Evolutionary conservation across 1,139 yeast genomes (phyloP).

Genomic region (Yamadazyma jaroonii): DNA sequence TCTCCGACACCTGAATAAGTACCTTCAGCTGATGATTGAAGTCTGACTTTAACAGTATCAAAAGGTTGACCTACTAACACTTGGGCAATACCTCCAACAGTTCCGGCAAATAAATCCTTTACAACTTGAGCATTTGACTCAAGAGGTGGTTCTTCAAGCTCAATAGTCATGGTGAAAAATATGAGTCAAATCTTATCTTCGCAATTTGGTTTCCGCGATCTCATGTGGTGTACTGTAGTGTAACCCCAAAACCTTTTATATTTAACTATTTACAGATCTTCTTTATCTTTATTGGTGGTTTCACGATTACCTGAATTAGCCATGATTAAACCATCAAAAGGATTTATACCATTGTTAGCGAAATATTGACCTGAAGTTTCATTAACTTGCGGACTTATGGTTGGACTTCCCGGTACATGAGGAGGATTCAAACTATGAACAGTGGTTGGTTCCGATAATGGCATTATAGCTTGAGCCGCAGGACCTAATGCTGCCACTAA

Average conservation of each 20-base stretch:
- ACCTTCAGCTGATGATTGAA: slow-evolving; percentile 82
- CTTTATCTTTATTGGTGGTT: no score
- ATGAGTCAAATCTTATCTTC: not conserved
- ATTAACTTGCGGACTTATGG: slow-evolving; percentile 14
- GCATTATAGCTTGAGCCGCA: slow-evolving; percentile 22
- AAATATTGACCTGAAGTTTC: slow-evolving; percentile 32
- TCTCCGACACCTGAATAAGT: slow-evolving; percentile 72
- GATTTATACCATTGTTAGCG: slow-evolving; percentile 40
- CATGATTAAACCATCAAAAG: slow-evolving; percentile 41
- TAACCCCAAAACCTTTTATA: not conserved
- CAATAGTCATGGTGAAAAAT: slow-evolving; percentile 31
- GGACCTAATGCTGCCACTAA: slow-evolving; percentile 31
- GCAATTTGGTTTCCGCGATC: no score
- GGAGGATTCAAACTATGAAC: slow-evolving; percentile 1
- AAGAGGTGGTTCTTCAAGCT: slow-evolving; percentile 47
- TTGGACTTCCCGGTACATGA: slow-evolving; percentile 17
- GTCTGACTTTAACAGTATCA: slow-evolving; percentile 83
- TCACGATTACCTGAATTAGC: no score
- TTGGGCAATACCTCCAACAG: slow-evolving; percentile 92
- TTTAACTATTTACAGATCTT: not conserved
- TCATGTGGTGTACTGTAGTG: no score
- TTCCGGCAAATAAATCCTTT: slow-evolving; percentile 86
- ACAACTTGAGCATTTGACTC: slow-evolving; percentile 52
- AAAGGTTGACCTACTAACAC: slow-evolving; percentile 96
- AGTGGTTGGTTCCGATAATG: slow-evolving; percentile 11